Percentiles rank a stretch among this genome's conserved stretches.
phyloP scores from a whole-genome alignment of 164 flowering plant genomes.

The Kingdonia uniflora region DNA sequence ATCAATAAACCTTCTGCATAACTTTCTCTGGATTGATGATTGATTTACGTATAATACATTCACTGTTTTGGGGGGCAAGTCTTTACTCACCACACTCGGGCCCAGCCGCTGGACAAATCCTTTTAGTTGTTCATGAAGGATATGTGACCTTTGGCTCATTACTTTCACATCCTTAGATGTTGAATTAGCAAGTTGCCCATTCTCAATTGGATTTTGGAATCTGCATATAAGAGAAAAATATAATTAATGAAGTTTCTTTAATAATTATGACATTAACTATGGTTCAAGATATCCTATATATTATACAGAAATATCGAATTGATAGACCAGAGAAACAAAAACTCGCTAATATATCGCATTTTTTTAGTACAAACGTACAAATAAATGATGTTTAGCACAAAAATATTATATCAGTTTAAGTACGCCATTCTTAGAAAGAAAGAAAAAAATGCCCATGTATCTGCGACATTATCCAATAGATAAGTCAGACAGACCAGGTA shows the following conservation, averaged over 20 bases:
- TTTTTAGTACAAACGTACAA: too few relatives aligned
- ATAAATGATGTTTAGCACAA: too few relatives aligned
- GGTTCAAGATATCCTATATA: too few relatives aligned
- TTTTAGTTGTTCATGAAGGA: conserved; percentile 89
- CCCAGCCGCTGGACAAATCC: conserved; percentile 99
- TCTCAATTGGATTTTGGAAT: conserved; percentile 93
- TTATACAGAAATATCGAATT: too few relatives aligned
- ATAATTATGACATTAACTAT: too few relatives aligned
- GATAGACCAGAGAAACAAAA: too few relatives aligned
- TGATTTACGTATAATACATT: conserved; percentile 89
- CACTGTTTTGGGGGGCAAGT: conserved; percentile 94
- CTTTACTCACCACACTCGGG: conserved; percentile 87
- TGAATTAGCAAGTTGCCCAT: conserved; percentile 95
- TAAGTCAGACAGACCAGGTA: too few relatives aligned
- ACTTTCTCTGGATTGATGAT: conserved; percentile 72
- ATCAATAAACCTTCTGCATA: conserved; percentile 81
- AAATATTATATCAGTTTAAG: too few relatives aligned
- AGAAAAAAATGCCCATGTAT: too few relatives aligned
- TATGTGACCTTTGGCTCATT: conserved; percentile 97
- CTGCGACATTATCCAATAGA: too few relatives aligned
- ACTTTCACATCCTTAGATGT: conserved; percentile 82
- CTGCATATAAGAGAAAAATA: conserved; percentile 29
- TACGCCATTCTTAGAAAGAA: too few relatives aligned
- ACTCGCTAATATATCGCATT: too few relatives aligned
- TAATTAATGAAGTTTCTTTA: background rate